These are phyloP conservation scores for Zygosaccharomyces siamensis DNA, from an alignment of 805 yeast species.

Conservation along the genomic window DNA sequence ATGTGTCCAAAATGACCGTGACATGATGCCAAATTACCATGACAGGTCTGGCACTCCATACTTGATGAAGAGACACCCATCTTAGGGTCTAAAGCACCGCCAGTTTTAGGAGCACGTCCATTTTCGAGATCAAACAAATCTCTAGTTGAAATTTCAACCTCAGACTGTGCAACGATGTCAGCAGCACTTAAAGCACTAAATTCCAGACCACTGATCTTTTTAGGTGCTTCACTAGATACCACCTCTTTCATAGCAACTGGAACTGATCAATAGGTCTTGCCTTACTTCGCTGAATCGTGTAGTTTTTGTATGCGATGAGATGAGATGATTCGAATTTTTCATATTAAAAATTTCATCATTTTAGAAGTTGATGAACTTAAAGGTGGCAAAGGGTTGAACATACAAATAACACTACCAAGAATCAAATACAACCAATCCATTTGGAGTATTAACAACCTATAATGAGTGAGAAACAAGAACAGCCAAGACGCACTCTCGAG, in stretches of 20 bases:
- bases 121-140: constrained; percentile 88
- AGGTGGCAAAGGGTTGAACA: constrained; percentile 9
- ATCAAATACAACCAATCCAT: not conserved
- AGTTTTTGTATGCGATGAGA: constrained; percentile 10
- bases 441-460: too few species aligned
- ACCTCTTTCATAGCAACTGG: constrained; percentile 36
- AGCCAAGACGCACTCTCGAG: constrained; percentile 51
- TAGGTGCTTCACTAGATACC: constrained; percentile 73
- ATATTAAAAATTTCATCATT: constrained; percentile 3
- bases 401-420: not conserved
- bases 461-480: constrained; percentile 5
- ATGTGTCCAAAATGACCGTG: constrained; percentile 99
- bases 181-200: constrained; percentile 90
- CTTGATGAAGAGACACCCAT: constrained; percentile 93
- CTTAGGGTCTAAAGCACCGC: constrained; percentile 85
- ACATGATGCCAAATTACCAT: constrained; percentile 86
- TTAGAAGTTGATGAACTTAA: not conserved
- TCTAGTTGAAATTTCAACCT: constrained; percentile 86
- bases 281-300: not conserved
- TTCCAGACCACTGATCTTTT: constrained; percentile 82
- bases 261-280: not conserved
- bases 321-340: constrained; percentile 11
- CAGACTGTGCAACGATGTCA: constrained; percentile 89
- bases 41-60: constrained; percentile 87
- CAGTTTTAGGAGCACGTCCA: constrained; percentile 73